Evolutionary conservation across 495 filamentous ascomycete genomes (phyloP).

Genomic region (Trichocladium uniseriatum): DNA sequence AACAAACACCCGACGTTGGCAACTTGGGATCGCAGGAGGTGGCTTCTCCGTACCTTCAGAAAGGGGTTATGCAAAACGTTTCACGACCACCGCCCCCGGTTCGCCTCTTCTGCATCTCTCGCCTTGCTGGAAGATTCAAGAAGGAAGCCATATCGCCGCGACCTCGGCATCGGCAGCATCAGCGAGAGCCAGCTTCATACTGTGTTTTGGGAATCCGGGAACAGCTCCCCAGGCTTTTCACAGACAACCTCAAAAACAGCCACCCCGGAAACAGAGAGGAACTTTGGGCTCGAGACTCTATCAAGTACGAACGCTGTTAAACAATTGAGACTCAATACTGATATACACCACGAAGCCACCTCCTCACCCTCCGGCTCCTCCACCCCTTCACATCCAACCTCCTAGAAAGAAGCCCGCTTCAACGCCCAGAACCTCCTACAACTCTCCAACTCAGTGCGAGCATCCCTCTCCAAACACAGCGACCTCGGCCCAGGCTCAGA

Average conservation of each 20-base stretch:
- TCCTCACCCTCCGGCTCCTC: too few species aligned
- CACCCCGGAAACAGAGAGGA: too few species aligned
- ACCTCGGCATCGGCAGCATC: not conserved
- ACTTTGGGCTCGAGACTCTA: too few species aligned
- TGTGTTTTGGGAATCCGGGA: not conserved
- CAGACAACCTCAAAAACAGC: not conserved
- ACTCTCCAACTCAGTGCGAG: slow-evolving; percentile 30
- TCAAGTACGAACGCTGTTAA: not conserved
- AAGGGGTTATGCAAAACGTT: not conserved
- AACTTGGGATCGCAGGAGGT: not conserved
- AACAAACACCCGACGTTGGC: not conserved
- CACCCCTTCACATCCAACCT: not conserved
- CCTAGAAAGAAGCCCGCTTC: not conserved
- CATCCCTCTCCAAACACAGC: slow-evolving; percentile 15
- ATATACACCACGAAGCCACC: not conserved
- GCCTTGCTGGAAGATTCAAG: not conserved
- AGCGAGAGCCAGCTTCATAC: slow-evolving; percentile 1
- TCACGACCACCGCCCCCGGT: not conserved
- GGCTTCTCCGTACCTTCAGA: not conserved
- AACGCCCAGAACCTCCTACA: slow-evolving; percentile 10
- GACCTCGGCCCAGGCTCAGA: slow-evolving; percentile 15
- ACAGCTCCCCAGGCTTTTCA: not conserved
- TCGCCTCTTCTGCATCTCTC: not conserved
- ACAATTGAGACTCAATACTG: not conserved
- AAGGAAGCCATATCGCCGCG: not conserved